Conservation (phyloP, 306 rosid genomes). For the Quercus berberidifolia region DNA sequence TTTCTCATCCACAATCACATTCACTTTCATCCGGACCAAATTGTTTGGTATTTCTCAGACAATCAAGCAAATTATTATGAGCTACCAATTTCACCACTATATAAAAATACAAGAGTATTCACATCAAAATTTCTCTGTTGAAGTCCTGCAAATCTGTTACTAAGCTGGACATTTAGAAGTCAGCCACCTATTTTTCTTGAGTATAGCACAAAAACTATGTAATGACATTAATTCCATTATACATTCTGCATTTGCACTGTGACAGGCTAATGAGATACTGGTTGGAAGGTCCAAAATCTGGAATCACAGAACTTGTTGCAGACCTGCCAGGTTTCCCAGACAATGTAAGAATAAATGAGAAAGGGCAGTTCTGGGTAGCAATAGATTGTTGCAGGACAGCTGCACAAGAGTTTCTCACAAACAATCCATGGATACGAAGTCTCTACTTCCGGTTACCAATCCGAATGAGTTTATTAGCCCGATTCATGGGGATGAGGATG, state of each 20-base stretch:
- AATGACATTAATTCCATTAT: background rate
- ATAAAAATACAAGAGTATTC: too few species aligned
- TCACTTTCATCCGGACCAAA: too few species aligned
- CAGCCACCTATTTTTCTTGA: background rate
- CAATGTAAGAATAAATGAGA: slow-evolving; percentile 73
- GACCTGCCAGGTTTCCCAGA: slow-evolving; percentile 89
- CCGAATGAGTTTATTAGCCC: slow-evolving; percentile 59
- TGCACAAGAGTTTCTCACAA: slow-evolving; percentile 60
- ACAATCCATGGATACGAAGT: slow-evolving; percentile 78
- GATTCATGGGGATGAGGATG: slow-evolving; percentile 82
- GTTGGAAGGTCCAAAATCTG: slow-evolving; percentile 58
- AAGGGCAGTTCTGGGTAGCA: slow-evolving; percentile 85
- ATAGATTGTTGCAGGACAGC: slow-evolving; percentile 87
- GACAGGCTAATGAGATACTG: slow-evolving; percentile 64
- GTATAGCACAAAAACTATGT: background rate
- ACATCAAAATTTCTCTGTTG: background rate
- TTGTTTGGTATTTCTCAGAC: too few species aligned
- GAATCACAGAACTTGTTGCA: slow-evolving; percentile 47
- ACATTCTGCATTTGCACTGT: background rate
- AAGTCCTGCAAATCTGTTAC: background rate
- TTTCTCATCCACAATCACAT: too few species aligned
- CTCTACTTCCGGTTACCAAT: slow-evolving; percentile 74
- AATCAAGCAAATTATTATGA: too few species aligned
- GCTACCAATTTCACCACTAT: too few species aligned
- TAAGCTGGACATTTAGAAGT: background rate